A percentile compares a stretch with the other conserved stretches of the same genome.
These are phyloP conservation scores for Breviolum minutum DNA, from an alignment of 73 alveolate genomes.

Conservation along the genomic window DNA sequence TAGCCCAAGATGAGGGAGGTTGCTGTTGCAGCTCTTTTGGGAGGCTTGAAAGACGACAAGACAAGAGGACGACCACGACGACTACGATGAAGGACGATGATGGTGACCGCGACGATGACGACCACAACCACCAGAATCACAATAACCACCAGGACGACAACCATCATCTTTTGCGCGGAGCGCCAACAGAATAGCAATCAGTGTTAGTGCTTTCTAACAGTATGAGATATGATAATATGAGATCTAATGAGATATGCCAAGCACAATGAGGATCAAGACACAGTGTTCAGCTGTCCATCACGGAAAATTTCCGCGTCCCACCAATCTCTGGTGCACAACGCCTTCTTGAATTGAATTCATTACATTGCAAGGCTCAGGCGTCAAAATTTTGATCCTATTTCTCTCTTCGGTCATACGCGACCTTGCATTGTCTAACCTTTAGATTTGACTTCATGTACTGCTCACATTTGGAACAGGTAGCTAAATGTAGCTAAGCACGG, in stretches of 20 bases:
- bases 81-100: no score
- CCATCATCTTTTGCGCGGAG: no score
- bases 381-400: constrained; percentile 29
- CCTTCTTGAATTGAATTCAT: constrained; percentile 54
- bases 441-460: not conserved
- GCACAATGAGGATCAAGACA: not conserved
- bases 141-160: not conserved
- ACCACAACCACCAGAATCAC: not conserved
- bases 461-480: not conserved
- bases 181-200: no score
- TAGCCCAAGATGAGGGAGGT: no score
- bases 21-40: no score
- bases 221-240: no score
- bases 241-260: not conserved
- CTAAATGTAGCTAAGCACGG: not conserved
- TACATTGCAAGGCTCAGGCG: constrained; percentile 91
- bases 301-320: constrained; percentile 92
- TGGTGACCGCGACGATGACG: not conserved
- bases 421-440: not conserved
- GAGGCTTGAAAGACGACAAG: no score
- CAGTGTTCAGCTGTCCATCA: constrained; percentile 30
- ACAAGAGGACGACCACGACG: no score
- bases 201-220: no score
- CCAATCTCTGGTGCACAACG: constrained; percentile 95
- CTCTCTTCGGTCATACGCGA: not conserved